Evolutionary conservation across 352 stramenopile genomes (phyloP), one percentile per base, ranked within the genome.

Genomic region (Globisporangium acanthophoron): DNA sequence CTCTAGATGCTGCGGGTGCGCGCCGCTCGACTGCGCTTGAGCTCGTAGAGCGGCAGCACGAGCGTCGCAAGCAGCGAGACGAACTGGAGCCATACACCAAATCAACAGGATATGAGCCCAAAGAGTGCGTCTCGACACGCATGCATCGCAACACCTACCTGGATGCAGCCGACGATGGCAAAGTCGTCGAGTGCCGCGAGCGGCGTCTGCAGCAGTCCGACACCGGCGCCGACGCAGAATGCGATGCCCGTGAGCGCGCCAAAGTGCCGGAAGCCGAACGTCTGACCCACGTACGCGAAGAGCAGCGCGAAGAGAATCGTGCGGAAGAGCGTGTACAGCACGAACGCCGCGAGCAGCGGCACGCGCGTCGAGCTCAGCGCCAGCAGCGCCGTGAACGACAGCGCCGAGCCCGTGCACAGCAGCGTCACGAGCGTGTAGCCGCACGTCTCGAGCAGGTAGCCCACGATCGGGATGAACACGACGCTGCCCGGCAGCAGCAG

Each of bases 211-310:
- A 91, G 52, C 7, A 91, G 62, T 20, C 78, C 75, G 20, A 89
- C 72, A 12, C 84, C 31, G 24, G 77, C 85, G 43, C 78, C 85
- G 3, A 93, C 64, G 57, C 70, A 75, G 59, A 95, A 94, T 6
- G 79, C 73, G 39, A 92, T 85, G 15, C 88, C 88, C 27, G 77
- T 80, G 33, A 95, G 65, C 27, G 88, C 76, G 15, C 87, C 87
- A 64, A 90, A 95, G 66, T 95, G 87, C 54, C 83, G 75, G 67
- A 94, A 95, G 29, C 87, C 87, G 40, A 96, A 87, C 47, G 69
- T 74, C 48, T 89, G 72, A 15, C 83, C 83, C 21, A 96, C 53
- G 31, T 87, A 91, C 48, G 82, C 79, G 61, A 96, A 96, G 49
- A 92, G 71, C 58, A 93, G 67, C 35, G 85, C 76, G 56, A 90